Evolutionary conservation across 2,329 filamentous ascomycete genomes (phyloP).

Genomic region (Hypocrella siamensis): DNA sequence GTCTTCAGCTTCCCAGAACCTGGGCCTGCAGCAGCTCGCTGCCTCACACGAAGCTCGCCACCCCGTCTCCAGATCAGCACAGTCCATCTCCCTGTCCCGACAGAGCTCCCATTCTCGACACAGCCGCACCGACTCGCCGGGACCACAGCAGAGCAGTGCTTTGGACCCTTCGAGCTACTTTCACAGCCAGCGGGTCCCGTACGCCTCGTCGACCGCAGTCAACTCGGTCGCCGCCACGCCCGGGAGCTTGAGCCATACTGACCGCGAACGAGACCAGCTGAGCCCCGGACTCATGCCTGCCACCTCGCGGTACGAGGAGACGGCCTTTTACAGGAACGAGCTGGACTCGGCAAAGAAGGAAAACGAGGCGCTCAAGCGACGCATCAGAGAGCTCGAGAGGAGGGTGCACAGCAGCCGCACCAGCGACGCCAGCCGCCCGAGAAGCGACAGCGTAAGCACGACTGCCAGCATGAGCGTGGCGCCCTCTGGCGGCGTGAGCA

Average conservation of each 20-base stretch:
- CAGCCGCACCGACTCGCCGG: constrained; percentile 34
- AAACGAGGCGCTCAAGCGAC: constrained; percentile 45
- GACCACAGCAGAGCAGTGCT: constrained; percentile 28
- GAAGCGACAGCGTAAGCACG: constrained; percentile 39
- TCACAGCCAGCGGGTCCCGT: constrained; percentile 27
- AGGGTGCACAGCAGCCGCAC: constrained; percentile 31
- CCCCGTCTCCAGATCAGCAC: constrained; percentile 28
- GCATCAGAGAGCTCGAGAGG: constrained; percentile 46
- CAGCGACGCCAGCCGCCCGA: constrained; percentile 27
- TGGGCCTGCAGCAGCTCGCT: constrained; percentile 19
- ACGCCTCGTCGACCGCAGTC: constrained; percentile 14
- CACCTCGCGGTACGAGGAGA: constrained; percentile 47
- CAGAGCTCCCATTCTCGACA: constrained; percentile 40
- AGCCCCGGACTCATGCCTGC: constrained; percentile 40
- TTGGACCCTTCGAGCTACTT: constrained; percentile 28
- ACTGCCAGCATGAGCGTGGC: constrained; percentile 30
- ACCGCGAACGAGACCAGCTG: too few species aligned
- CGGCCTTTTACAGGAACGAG: constrained; percentile 41
- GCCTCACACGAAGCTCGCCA: constrained; percentile 22
- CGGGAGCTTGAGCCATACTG: constrained; percentile 15
- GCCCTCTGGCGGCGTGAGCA: constrained; percentile 21
- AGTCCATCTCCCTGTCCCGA: constrained; percentile 29
- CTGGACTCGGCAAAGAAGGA: constrained; percentile 46
- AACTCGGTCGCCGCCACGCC: constrained; percentile 25
- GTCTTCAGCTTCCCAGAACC: constrained; percentile 39